Evolutionary conservation across 257 asterid genomes (phyloP).

Genomic region (Solanum etuberosum): DNA sequence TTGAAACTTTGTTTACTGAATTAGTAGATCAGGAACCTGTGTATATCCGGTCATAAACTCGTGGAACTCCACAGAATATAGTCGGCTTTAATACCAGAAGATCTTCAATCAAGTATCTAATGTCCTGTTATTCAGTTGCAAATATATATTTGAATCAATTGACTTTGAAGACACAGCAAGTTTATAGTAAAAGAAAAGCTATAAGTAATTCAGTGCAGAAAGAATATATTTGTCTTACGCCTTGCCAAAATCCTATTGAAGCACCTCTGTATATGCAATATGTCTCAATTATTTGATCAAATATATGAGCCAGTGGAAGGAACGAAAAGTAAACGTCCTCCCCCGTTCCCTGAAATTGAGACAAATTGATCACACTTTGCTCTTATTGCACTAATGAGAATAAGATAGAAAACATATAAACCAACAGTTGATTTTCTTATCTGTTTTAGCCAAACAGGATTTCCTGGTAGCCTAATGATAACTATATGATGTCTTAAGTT

Average conservation of each 20-base stretch:
- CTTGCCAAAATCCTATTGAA: slow-evolving; percentile 96
- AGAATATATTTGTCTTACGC: slow-evolving; percentile 35
- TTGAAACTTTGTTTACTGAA: not conserved
- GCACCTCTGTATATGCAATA: slow-evolving; percentile 61
- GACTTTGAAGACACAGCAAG: not conserved
- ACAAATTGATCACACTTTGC: not conserved
- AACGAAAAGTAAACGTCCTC: slow-evolving; percentile 80
- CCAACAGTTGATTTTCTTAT: not conserved
- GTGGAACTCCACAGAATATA: slow-evolving; percentile 82
- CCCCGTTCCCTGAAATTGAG: slow-evolving; percentile 37
- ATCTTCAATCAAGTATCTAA: slow-evolving; percentile 79
- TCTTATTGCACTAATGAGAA: not conserved
- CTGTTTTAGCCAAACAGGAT: not conserved
- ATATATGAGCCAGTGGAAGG: slow-evolving; percentile 93
- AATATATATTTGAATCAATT: not conserved
- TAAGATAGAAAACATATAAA: not conserved
- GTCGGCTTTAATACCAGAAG: slow-evolving; percentile 77
- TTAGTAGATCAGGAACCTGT: slow-evolving; percentile 33
- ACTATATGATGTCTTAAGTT: not conserved
- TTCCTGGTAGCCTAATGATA: not conserved
- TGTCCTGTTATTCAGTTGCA: slow-evolving; percentile 45
- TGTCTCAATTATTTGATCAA: slow-evolving; percentile 71
- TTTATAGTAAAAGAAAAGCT: not conserved
- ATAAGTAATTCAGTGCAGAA: not conserved
- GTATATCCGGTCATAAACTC: slow-evolving; percentile 77